Evolutionary conservation across 345 rosid genomes (phyloP).

Genomic region (Eucalyptus cladocalyx): DNA sequence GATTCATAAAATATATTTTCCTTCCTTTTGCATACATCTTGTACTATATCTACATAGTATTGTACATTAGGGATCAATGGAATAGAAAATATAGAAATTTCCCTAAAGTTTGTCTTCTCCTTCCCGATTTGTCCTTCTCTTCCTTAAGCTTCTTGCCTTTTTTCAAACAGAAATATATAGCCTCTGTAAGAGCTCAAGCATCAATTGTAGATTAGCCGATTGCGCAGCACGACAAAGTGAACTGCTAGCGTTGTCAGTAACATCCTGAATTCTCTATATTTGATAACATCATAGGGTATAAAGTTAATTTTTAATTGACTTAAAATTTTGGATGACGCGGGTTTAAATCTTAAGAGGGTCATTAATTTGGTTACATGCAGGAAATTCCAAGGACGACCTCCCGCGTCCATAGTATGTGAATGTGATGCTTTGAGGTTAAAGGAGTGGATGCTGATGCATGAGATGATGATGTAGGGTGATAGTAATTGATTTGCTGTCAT

Average conservation of each 20-base stretch:
- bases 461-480: not conserved
- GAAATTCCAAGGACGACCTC: not conserved
- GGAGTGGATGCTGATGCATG: not conserved
- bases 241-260: not conserved
- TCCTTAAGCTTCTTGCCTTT: not conserved
- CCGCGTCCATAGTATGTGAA: not conserved
- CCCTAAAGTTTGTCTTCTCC: not conserved
- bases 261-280: not conserved
- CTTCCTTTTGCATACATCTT: not conserved
- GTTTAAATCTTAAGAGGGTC: not conserved
- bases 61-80: not conserved
- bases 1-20: not conserved
- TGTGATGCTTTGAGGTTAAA: not conserved
- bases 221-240: not conserved
- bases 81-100: no score
- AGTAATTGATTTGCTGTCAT: not conserved
- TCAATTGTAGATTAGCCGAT: not conserved
- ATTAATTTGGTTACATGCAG: not conserved
- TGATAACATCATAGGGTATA: not conserved
- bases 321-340: not conserved
- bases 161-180: not conserved
- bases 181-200: not conserved
- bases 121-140: not conserved
- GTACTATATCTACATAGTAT: not conserved
- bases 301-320: no score